A percentile compares a stretch with the other conserved stretches of the same genome.
phyloP scores from a whole-genome alignment of 345 rosid genomes.

The Excoecaria agallocha region DNA sequence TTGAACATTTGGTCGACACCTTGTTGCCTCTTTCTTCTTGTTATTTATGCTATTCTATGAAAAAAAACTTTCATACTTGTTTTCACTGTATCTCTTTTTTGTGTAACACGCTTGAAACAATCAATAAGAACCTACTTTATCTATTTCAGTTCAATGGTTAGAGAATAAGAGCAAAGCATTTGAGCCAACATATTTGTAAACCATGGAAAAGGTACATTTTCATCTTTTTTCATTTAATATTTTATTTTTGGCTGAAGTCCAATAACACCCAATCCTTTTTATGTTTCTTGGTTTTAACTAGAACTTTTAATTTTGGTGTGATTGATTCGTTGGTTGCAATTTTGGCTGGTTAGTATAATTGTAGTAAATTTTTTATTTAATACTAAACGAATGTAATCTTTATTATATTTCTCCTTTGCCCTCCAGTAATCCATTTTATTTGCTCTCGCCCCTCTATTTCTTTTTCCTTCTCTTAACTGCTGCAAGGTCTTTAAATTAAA shows the following conservation, averaged over 20 bases:
- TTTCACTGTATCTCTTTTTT: neutral
- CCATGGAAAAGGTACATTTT: constrained; percentile 76
- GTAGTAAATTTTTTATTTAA: too few relatives aligned
- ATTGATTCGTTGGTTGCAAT: neutral
- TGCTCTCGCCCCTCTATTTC: neutral
- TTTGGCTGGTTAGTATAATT: neutral
- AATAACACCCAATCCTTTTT: neutral
- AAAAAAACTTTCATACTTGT: neutral
- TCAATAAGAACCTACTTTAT: constrained; percentile 17
- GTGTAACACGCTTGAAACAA: neutral
- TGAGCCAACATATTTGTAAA: constrained; percentile 88
- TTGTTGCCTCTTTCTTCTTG: neutral
- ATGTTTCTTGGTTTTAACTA: neutral
- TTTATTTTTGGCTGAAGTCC: neutral
- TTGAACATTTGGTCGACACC: too few relatives aligned
- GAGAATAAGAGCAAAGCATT: constrained; percentile 74
- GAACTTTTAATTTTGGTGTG: neutral
- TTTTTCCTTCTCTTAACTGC: neutral
- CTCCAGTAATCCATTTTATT: neutral
- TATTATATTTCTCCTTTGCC: neutral
- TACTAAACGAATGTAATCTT: too few relatives aligned
- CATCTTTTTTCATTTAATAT: neutral
- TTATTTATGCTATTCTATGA: neutral
- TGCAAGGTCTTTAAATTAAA: neutral
- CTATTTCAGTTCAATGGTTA: constrained; percentile 72